Conservation (phyloP, 768 basidiomycete species). For the Rhodotorula diobovata region DNA sequence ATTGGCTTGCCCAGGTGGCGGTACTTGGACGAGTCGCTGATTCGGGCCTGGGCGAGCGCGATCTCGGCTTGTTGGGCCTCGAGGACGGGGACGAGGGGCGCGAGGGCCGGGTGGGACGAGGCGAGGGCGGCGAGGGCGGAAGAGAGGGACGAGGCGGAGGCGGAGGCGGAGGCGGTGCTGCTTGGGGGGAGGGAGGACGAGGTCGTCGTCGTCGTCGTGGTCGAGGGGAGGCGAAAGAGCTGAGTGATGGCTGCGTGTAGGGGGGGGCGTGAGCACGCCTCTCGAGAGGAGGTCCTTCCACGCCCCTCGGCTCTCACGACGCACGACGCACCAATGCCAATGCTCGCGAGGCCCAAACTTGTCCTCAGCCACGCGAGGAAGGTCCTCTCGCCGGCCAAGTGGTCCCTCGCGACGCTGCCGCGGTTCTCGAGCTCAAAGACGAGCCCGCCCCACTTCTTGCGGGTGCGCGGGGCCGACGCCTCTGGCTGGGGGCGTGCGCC, state of each 20-base stretch:
- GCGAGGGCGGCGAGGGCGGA: slow-evolving; percentile 4
- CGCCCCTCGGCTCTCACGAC: neutral
- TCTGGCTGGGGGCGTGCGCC: too few species aligned
- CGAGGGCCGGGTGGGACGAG: neutral
- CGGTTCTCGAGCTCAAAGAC: slow-evolving; percentile 50
- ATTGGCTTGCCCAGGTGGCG: slow-evolving; percentile 28
- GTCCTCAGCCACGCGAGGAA: slow-evolving; percentile 57
- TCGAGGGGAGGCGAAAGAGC: slow-evolving; percentile 28
- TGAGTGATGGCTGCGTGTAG: slow-evolving; percentile 25
- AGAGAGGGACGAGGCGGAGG: neutral
- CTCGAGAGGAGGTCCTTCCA: neutral
- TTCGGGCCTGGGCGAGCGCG: neutral
- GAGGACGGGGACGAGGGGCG: neutral
- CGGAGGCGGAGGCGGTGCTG: neutral
- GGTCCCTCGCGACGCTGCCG: slow-evolving; percentile 56
- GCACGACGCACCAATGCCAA: slow-evolving; percentile 23
- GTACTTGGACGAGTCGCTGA: slow-evolving; percentile 15
- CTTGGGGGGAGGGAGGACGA: neutral
- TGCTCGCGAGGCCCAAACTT: slow-evolving; percentile 46
- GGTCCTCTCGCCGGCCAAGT: slow-evolving; percentile 56
- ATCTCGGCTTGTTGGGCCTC: slow-evolving; percentile 13
- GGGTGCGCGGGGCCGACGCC: neutral
- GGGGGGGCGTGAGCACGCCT: neutral
- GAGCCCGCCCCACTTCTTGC: neutral
- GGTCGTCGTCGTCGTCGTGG: neutral